These are phyloP conservation scores for Cordyceps tenuipes DNA, from an alignment of 2,329 filamentous ascomycete genomes.

Conservation along the genomic window DNA sequence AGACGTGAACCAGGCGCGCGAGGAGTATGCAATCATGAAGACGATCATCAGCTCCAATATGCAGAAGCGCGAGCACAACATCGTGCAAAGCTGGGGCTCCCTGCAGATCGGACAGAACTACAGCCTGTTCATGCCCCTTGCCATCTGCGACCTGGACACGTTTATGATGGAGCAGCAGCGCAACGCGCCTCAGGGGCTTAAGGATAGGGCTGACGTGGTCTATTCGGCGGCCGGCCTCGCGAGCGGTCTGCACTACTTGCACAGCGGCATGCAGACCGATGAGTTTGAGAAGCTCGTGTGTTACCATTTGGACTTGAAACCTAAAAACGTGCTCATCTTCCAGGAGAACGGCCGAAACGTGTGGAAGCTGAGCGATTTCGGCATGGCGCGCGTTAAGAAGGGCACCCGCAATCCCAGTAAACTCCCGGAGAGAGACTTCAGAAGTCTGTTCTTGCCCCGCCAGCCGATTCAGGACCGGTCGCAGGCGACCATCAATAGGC, in stretches of 20 bases:
- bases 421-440: constrained; percentile 21
- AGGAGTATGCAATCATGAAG: constrained; percentile 26
- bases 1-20: constrained; percentile 16
- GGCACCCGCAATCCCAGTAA: constrained; percentile 3
- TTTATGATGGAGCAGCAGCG: constrained; percentile 24
- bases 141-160: constrained; percentile 27
- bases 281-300: constrained; percentile 25
- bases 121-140: constrained; percentile 33
- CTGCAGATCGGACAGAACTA: constrained; percentile 26
- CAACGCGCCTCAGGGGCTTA: constrained; percentile 13
- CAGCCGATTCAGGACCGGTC: constrained; percentile 15
- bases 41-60: constrained; percentile 21
- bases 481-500: constrained; percentile 20
- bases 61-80: constrained; percentile 24
- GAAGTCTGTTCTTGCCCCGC: constrained; percentile 20
- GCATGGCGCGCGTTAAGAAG: constrained; percentile 29
- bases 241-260: constrained; percentile 28
- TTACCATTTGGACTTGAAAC: constrained; percentile 34
- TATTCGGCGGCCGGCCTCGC: constrained; percentile 24
- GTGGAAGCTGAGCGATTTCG: constrained; percentile 37
- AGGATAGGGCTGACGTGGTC: constrained; percentile 21
- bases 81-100: constrained; percentile 28
- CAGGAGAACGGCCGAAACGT: constrained; percentile 14
- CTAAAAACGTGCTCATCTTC: constrained; percentile 28
- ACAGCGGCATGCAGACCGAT: constrained; percentile 24